Evolutionary conservation across 805 yeast genomes (phyloP).

Genomic region (Maudiozyma barnettii): DNA sequence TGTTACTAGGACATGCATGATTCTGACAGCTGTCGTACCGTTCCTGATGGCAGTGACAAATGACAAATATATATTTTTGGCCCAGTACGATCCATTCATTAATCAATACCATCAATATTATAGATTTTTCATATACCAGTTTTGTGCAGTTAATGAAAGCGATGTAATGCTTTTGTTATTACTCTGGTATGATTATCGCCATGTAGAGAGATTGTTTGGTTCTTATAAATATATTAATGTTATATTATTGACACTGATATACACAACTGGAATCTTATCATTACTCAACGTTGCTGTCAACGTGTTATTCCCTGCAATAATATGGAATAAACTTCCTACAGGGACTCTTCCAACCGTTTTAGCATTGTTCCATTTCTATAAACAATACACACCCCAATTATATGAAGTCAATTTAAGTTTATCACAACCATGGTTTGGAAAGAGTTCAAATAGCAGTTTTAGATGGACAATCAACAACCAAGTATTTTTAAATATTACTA

Average conservation of each 20-base stretch:
- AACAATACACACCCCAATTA: slow-evolving; percentile 33
- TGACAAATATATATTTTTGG: slow-evolving; percentile 22
- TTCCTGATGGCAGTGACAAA: slow-evolving; percentile 21
- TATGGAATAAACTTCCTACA: slow-evolving; percentile 34
- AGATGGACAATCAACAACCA: slow-evolving; percentile 29
- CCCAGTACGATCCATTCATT: slow-evolving; percentile 39
- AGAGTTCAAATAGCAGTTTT: slow-evolving; percentile 9
- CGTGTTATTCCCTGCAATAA: slow-evolving; percentile 27
- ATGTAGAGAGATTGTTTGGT: slow-evolving; percentile 50
- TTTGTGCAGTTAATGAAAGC: slow-evolving; percentile 49
- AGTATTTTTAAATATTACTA: slow-evolving; percentile 24
- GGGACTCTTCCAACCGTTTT: slow-evolving; percentile 37
- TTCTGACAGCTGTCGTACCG: slow-evolving; percentile 19
- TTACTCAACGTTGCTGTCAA: slow-evolving; percentile 27
- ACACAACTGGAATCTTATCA: slow-evolving; percentile 37
- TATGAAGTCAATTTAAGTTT: slow-evolving; percentile 33
- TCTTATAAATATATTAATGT: slow-evolving; percentile 43
- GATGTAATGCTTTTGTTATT: slow-evolving; percentile 42
- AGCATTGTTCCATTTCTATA: slow-evolving; percentile 33
- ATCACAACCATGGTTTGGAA: slow-evolving; percentile 17
- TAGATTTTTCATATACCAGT: slow-evolving; percentile 41
- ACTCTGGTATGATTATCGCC: slow-evolving; percentile 43
- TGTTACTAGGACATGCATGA: slow-evolving; percentile 22
- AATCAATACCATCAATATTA: slow-evolving; percentile 48
- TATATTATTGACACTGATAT: slow-evolving; percentile 36